Evolutionary conservation across 805 yeast species (phyloP).

Genomic region (Brettanomyces custersianus): DNA sequence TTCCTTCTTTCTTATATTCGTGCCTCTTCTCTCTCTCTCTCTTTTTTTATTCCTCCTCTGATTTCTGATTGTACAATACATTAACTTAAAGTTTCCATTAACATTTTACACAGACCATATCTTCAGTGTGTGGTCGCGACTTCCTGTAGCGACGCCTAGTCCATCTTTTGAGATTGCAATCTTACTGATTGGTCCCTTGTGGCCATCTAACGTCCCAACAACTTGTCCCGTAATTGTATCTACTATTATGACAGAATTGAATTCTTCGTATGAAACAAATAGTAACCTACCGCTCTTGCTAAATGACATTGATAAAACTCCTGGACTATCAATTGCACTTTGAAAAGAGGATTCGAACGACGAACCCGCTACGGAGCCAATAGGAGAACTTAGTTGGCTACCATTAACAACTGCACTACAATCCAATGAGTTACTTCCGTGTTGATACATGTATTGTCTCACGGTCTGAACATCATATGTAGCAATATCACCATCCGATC

Average conservation of each 20-base stretch:
- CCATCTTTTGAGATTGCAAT: conserved; percentile 70
- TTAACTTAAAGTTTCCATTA: neutral
- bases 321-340: conserved; percentile 46
- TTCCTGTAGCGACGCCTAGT: conserved; percentile 63
- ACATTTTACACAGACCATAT: conserved; percentile 45
- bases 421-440: no score
- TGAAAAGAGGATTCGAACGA: conserved; percentile 15
- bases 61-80: conserved; percentile 1
- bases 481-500: conserved; percentile 66
- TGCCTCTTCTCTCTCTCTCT: neutral
- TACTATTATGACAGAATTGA: conserved; percentile 63
- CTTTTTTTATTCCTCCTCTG: neutral
- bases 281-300: conserved; percentile 67
- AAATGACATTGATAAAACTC: conserved; percentile 64
- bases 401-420: no score
- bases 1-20: neutral
- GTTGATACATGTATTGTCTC: conserved; percentile 6
- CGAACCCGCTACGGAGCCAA: conserved; percentile 6
- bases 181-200: conserved; percentile 50
- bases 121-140: conserved; percentile 70
- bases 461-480: conserved; percentile 28
- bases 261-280: conserved; percentile 69
- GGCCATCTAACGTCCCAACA: conserved; percentile 61
- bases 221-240: conserved; percentile 59
- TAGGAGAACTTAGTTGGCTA: no score